Percentiles rank a stretch among this genome's conserved stretches.
Conservation (phyloP, 352 stramenopile genomes). For the Globisporangium splendens region DNA sequence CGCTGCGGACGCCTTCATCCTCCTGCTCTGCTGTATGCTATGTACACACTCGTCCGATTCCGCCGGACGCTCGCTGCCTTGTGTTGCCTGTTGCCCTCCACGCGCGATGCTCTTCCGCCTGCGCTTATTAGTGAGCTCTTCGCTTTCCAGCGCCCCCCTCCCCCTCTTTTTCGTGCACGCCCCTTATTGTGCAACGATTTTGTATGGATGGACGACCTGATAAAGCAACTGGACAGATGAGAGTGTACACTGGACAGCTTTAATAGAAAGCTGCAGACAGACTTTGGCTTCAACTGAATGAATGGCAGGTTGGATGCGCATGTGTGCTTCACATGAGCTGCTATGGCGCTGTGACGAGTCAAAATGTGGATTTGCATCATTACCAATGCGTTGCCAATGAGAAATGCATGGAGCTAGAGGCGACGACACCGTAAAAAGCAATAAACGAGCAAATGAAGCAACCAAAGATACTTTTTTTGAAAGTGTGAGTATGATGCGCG, state of each 20-base stretch:
- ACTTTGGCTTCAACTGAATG: not conserved
- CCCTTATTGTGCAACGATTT: not conserved
- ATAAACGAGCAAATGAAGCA: no score
- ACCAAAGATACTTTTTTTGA: no score
- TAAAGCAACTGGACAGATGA: not conserved
- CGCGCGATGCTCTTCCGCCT: not conserved
- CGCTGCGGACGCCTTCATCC: no score
- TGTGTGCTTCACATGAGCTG: no score
- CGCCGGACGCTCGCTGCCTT: constrained; percentile 3
- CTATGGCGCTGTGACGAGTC: no score
- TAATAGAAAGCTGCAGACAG: not conserved
- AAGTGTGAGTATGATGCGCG: no score
- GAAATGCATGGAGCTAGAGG: no score
- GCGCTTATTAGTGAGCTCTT: no score
- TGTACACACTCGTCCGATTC: not conserved
- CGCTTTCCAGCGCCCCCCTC: no score
- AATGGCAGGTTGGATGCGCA: not conserved
- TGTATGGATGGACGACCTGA: not conserved
- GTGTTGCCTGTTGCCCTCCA: not conserved
- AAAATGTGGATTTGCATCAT: no score
- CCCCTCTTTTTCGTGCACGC: not conserved
- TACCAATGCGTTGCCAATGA: no score
- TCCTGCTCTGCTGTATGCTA: not conserved
- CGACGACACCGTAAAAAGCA: no score
- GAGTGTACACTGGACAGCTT: not conserved